A percentile compares a stretch with the other conserved stretches of the same genome.
Conservation (phyloP, 148 eudicot genomes). For the Chenopodium quinoa region DNA sequence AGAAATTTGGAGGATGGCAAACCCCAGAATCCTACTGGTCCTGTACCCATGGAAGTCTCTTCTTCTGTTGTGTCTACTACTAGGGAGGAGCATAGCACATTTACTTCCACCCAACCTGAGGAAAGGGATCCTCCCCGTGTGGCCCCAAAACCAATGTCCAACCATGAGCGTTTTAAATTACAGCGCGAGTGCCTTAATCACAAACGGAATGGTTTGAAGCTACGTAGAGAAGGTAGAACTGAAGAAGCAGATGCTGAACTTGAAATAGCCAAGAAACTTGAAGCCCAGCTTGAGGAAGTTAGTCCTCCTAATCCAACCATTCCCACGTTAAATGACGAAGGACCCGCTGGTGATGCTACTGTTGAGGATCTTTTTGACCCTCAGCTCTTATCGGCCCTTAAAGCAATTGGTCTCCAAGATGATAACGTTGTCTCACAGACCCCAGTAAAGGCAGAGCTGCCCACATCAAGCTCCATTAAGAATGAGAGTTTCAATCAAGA, state of each 20-base stretch:
- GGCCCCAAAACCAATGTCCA: slow-evolving; percentile 51
- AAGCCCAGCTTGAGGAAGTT: slow-evolving; percentile 69
- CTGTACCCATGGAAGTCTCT: slow-evolving; percentile 32
- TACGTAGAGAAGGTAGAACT: slow-evolving; percentile 80
- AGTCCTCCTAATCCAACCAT: slow-evolving; percentile 32
- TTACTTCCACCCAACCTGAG: slow-evolving; percentile 32
- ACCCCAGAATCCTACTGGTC: slow-evolving; percentile 28
- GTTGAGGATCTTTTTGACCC: slow-evolving; percentile 90
- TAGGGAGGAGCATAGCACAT: slow-evolving; percentile 39
- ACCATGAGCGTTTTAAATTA: slow-evolving; percentile 70
- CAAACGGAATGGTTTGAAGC: slow-evolving; percentile 76
- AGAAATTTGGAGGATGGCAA: slow-evolving; percentile 46
- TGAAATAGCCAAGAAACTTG: slow-evolving; percentile 76
- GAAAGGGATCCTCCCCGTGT: slow-evolving; percentile 36
- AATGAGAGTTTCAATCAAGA: slow-evolving; percentile 38
- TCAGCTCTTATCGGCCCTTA: slow-evolving; percentile 79
- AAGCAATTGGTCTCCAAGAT: slow-evolving; percentile 67
- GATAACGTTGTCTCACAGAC: slow-evolving; percentile 22
- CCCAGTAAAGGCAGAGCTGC: slow-evolving; percentile 34
- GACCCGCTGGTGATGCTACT: slow-evolving; percentile 44
- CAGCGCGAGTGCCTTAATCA: slow-evolving; percentile 80
- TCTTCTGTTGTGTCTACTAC: slow-evolving; percentile 24
- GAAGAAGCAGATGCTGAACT: slow-evolving; percentile 88
- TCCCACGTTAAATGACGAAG: slow-evolving; percentile 31
- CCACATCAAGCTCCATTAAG: slow-evolving; percentile 29